A percentile compares a stretch with the other conserved stretches of the same genome.
Conservation (phyloP, 345 rosid genomes). For the Sapria himalayana region DNA sequence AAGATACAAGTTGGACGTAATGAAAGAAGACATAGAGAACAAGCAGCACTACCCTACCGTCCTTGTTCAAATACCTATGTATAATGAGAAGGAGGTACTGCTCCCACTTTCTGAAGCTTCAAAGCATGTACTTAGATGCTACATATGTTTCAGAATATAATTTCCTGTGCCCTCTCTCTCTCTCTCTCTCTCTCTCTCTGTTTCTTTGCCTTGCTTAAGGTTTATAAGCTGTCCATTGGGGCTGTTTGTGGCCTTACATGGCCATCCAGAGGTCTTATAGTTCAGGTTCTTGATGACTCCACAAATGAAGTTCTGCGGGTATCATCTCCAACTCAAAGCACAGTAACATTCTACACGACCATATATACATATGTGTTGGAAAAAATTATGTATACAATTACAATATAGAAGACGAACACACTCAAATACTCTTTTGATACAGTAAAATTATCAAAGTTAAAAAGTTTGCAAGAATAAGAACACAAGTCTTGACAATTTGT, state of each 20-base stretch:
- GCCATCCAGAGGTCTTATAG: constrained; percentile 14
- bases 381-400: no score
- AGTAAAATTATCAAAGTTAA: background rate
- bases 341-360: no score
- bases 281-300: constrained; percentile 21
- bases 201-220: constrained; percentile 6
- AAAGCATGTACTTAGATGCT: no score
- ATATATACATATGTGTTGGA: no score
- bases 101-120: no score
- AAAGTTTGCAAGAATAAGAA: no score
- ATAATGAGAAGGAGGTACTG: constrained; percentile 29
- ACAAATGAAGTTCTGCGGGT: constrained; percentile 9
- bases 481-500: no score
- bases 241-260: constrained; percentile 20
- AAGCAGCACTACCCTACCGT: constrained; percentile 21
- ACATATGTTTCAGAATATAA: no score
- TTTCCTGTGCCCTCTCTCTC: background rate
- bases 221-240: constrained; percentile 20
- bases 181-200: background rate
- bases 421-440: background rate
- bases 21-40: constrained; percentile 22
- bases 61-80: constrained; percentile 38
- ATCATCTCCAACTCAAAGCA: background rate
- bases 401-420: no score
- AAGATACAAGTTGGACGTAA: constrained; percentile 22